A percentile compares a stretch with the other conserved stretches of the same genome.
These are phyloP conservation scores for Calocera viscosa DNA, from an alignment of 768 basidiomycete genomes.

Conservation along the genomic window DNA sequence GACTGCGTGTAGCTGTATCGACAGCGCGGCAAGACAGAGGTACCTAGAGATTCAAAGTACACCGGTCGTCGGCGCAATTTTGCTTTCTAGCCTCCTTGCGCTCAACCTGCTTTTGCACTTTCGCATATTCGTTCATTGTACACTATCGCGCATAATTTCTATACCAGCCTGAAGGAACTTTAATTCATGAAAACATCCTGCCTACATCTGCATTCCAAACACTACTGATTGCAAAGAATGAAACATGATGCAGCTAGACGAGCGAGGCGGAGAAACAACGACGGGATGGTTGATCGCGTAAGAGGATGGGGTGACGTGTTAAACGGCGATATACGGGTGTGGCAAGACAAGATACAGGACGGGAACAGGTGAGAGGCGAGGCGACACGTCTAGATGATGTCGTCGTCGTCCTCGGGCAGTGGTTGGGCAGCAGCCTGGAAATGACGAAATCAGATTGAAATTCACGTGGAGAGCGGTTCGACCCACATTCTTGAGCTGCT, in stretches of 20 bases:
- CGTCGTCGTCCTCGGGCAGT: constrained; percentile 95
- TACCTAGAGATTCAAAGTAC: constrained; percentile 76
- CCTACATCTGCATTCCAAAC: neutral
- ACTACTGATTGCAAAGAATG: constrained; percentile 7
- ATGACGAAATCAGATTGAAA: constrained; percentile 8
- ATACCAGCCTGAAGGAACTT: neutral
- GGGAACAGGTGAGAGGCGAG: neutral
- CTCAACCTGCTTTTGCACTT: neutral
- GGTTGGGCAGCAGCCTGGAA: constrained; percentile 75
- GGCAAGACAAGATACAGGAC: neutral
- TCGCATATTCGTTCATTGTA: constrained; percentile 3
- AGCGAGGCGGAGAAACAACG: neutral
- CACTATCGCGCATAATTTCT: neutral
- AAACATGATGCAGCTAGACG: neutral
- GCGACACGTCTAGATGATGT: constrained; percentile 33
- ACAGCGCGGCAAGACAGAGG: constrained; percentile 69
- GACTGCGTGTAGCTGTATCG: constrained; percentile 55
- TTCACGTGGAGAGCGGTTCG: constrained; percentile 9
- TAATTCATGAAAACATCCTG: constrained; percentile 8
- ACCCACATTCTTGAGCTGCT: constrained; percentile 56
- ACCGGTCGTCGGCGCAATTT: constrained; percentile 81
- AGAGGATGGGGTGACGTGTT: neutral
- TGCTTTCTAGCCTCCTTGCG: constrained; percentile 43
- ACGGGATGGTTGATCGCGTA: neutral
- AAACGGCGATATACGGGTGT: neutral